Percentiles rank a stretch among this genome's conserved stretches.
These are phyloP conservation scores for Solanum neorickii DNA, from an alignment of 257 asterid genomes.

Conservation along the genomic window DNA sequence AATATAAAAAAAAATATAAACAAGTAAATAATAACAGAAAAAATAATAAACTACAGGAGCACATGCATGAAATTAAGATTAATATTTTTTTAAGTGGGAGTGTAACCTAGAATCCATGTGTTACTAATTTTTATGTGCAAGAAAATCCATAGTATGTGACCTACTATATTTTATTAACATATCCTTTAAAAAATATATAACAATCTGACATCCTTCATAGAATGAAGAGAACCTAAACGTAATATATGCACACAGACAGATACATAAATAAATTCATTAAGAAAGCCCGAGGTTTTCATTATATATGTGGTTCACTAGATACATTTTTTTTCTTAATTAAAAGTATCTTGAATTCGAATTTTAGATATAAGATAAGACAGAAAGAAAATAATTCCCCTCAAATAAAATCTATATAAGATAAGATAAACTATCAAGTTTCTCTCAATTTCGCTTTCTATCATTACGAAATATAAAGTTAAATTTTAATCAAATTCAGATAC, in stretches of 20 bases:
- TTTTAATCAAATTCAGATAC: no score
- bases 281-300: neutral
- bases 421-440: no score
- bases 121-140: neutral
- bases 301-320: no score
- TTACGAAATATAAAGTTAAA: no score
- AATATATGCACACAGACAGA: neutral
- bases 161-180: neutral
- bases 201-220: neutral
- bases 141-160: neutral
- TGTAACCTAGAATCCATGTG: neutral
- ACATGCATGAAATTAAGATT: neutral
- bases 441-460: rapidly evolving
- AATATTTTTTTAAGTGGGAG: neutral
- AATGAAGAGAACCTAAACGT: neutral
- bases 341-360: no score
- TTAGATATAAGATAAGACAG: no score
- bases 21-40: rapidly evolving
- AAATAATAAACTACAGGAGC: neutral
- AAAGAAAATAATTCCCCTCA: no score
- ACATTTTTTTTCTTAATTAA: no score
- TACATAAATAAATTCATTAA: neutral
- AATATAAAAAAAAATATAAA: no score
- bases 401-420: no score
- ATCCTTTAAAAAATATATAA: neutral